Evolutionary conservation across 768 basidiomycete species (phyloP), one percentile per base, ranked within the genome.

Genomic region (Phlebiopsis flavidoalba): DNA sequence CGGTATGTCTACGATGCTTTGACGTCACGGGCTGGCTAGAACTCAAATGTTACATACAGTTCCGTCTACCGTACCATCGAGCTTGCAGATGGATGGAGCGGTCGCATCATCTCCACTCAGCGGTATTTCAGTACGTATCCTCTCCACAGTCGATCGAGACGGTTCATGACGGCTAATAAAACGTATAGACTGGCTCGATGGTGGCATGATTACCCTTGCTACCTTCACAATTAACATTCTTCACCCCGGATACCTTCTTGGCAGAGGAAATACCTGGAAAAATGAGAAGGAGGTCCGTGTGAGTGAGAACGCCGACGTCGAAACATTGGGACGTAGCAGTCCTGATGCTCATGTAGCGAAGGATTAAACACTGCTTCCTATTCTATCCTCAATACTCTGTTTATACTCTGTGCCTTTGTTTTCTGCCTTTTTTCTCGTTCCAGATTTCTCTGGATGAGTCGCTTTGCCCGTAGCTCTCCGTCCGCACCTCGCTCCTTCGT

Each of bases 1-100:
- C 72, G 72, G 71, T 72, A 59, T 7, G 69, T 57, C 5, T 51
- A 31, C 26, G 26, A 2, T 31, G 26, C 26, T 31, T 6, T 6
- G 26, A 31, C 26, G 26, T 31, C 26, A 31, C 6, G 26, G n/a
- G 26, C 31, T 17, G 46, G 7, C 37, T 60, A 65, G 46, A 31
- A 6, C 46, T 63, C 65, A 58, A 36, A 58, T 33, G 31, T 17
- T 24, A 31, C 14, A 1, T 24, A 15, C 58, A 83, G 79, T 57
- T 75, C 77, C 22, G 64, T 83, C 10, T 85, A 82, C 67, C 78
- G 83, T 54, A 80, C 79, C 0, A 72, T 80, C 50, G 63, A 84
- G 69, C 73, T 85, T 0, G 63, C 73, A 10, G 77, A 80, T 59
- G 81, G 83, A 0, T 85, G 82, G 82, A 67, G 65, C 24, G 83